phyloP scores from a whole-genome alignment of 1,284 basidiomycete genomes.

The Microbotryum violaceum region DNA sequence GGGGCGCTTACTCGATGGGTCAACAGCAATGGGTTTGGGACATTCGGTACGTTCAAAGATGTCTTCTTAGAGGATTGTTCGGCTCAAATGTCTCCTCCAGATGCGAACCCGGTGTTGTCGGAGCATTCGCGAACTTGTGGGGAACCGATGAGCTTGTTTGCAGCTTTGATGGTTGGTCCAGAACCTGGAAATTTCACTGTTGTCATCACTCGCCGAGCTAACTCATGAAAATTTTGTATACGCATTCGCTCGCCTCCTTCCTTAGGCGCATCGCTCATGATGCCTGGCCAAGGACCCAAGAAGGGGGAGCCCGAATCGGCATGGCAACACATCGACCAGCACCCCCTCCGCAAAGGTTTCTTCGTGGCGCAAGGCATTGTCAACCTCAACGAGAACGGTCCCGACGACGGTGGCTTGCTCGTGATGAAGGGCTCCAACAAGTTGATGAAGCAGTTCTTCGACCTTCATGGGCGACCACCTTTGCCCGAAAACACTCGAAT shows the following conservation, averaged over 20 bases:
- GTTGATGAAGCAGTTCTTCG: constrained; percentile 41
- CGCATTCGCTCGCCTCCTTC: background rate
- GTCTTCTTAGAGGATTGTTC: too few species aligned
- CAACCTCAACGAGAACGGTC: constrained; percentile 42
- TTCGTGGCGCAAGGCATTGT: constrained; percentile 45
- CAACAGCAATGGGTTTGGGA: constrained; percentile 18
- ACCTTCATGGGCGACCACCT: constrained; percentile 32
- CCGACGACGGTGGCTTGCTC: constrained; percentile 44
- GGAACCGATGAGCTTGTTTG: constrained; percentile 26
- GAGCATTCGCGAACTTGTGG: constrained; percentile 27
- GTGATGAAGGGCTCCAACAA: constrained; percentile 40
- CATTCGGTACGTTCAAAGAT: constrained; percentile 4
- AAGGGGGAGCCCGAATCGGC: constrained; percentile 31
- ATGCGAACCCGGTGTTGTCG: constrained; percentile 18
- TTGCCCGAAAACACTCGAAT: background rate
- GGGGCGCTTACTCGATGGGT: background rate
- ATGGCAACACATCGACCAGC: constrained; percentile 34
- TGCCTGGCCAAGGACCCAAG: background rate
- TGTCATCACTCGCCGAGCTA: too few species aligned
- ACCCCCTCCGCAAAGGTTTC: constrained; percentile 36
- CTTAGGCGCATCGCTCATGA: background rate
- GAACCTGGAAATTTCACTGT: background rate
- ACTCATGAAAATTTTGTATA: too few species aligned
- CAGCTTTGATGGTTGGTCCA: constrained; percentile 7
- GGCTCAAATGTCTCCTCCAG: too few species aligned